A percentile compares a stretch with the other conserved stretches of the same genome.
Conservation (phyloP, 2,329 filamentous ascomycete species). For the Purpureocillium takamizusanense region DNA sequence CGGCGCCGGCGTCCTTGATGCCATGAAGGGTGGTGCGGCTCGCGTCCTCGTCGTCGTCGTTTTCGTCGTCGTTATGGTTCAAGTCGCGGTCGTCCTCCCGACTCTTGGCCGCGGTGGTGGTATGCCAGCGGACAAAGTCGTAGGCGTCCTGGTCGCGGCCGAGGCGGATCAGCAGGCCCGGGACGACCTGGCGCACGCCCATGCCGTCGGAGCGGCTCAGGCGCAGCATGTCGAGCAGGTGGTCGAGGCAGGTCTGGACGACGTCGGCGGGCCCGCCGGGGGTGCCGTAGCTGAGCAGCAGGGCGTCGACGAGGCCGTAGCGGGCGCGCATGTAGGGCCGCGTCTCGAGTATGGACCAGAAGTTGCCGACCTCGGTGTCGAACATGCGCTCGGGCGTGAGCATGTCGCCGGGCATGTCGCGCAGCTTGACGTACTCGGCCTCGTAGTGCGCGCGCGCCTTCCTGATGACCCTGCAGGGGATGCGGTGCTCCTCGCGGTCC, state of each 20-base stretch:
- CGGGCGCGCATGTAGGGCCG: slow-evolving; percentile 33
- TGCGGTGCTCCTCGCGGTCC: slow-evolving; percentile 3
- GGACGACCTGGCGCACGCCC: slow-evolving; percentile 29
- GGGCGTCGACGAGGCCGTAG: slow-evolving; percentile 17
- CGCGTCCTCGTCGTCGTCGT: slow-evolving; percentile 13
- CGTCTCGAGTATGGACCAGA: slow-evolving; percentile 31
- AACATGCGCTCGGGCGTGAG: slow-evolving; percentile 24
- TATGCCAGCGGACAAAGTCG: slow-evolving; percentile 30
- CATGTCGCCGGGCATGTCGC: slow-evolving; percentile 16
- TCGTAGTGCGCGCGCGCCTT: slow-evolving; percentile 2
- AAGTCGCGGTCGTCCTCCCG: too few relatives aligned
- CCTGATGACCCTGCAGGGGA: slow-evolving; percentile 1
- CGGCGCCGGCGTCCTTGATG: slow-evolving; percentile 23
- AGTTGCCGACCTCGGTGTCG: slow-evolving; percentile 26
- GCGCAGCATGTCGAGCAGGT: slow-evolving; percentile 33
- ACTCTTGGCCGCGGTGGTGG: slow-evolving; percentile 8
- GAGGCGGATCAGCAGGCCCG: slow-evolving; percentile 33
- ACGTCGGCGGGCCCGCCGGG: slow-evolving; percentile 13
- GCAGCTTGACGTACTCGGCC: slow-evolving; percentile 27
- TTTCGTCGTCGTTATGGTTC: neutral
- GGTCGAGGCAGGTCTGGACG: slow-evolving; percentile 25
- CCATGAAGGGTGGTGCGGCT: too few relatives aligned
- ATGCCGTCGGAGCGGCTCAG: slow-evolving; percentile 35
- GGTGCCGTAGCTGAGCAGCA: slow-evolving; percentile 19
- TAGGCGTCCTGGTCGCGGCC: slow-evolving; percentile 41